A percentile compares a stretch with the other conserved stretches of the same genome.
Evolutionary conservation across 768 basidiomycete species (phyloP).

Genomic region (Russula lepida): DNA sequence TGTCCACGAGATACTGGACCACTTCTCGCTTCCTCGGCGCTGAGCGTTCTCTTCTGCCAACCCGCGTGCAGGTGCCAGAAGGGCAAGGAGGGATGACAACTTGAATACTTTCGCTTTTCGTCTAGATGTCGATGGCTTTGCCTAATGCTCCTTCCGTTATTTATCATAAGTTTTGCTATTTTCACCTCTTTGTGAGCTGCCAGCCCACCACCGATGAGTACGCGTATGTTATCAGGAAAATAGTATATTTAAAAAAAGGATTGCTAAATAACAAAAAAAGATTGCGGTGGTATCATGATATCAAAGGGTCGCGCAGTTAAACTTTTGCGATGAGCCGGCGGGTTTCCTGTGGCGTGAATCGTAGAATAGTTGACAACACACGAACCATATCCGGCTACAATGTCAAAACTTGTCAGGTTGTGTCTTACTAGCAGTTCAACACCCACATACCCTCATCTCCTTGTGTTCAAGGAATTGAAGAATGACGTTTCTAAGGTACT

Average conservation of each 20-base stretch:
- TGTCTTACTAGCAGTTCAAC: neutral
- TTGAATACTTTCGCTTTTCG: neutral
- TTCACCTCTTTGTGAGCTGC: neutral
- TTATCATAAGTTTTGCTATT: neutral
- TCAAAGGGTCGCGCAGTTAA: constrained; percentile 22
- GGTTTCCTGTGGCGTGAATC: constrained; percentile 93
- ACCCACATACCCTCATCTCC: constrained; percentile 81
- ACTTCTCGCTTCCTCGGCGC: constrained; percentile 10
- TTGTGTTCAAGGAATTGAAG: constrained; percentile 97
- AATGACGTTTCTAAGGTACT: constrained; percentile 93
- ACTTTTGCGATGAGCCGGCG: constrained; percentile 84
- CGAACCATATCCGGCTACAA: constrained; percentile 89
- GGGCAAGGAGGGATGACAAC: constrained; percentile 22
- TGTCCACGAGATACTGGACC: neutral
- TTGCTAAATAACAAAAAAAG: constrained; percentile 1
- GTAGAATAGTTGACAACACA: constrained; percentile 85
- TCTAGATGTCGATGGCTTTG: neutral
- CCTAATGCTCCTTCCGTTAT: neutral
- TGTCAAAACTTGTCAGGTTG: constrained; percentile 9
- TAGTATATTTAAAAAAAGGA: neutral
- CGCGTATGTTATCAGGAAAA: neutral
- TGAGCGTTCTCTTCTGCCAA: constrained; percentile 21
- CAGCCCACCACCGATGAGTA: neutral
- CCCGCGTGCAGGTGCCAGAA: constrained; percentile 26
- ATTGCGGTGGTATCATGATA: constrained; percentile 1